Base-by-base conservation (phyloP, 2,329 filamentous ascomycete genomes). In the Aspergillus niger region DNA sequence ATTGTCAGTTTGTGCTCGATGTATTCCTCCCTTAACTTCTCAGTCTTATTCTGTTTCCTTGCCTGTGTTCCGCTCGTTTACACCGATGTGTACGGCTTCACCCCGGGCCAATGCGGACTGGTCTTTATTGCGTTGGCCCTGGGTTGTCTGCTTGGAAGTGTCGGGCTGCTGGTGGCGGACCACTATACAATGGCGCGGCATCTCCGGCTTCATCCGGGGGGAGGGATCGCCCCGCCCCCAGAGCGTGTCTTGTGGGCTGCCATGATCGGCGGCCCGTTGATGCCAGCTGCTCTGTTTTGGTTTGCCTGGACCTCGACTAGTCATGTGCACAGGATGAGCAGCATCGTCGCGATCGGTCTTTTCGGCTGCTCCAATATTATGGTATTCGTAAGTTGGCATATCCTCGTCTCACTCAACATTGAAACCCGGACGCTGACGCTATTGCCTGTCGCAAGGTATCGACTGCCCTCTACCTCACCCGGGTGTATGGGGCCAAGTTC, bases 1-100 rank as follows among this genome's bases (percentile, higher is more conserved):
- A 59, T 56, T 26, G 59, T 61, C 7, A 32, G 22, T 11, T 26
- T 63, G 5, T 59, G 38, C 43, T 59, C 59, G 0, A 52, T 63
- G 3, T 63, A 63, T 22, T 28, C 55, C 1, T 54, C 81, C 38
- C 91, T 91, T 75, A 87, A 89, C 75, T 92, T 92, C 70, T 89
- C 83, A 7, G 81, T 94, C 1, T 84, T 96, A 1, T 96, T 95
- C 71, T 86, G 93, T 48, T 94, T 94, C 80, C 81, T 97, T 55
- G 92, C 91, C 0, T 90, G 91, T 1, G 95, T 96, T 69, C 88
- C 79, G 3, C 82, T 80, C 1, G 88, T 87, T 85, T 80, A 86
- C 24, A 88, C 85, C 84, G 81, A 82, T 4, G 89, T 88, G 70
- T 88, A 82, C 72, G 80, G 81, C 2, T 86, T 85, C 0, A 81